A percentile compares a stretch with the other conserved stretches of the same genome.
phyloP scores from a whole-genome alignment of 2,329 filamentous ascomycete genomes.

The Mycosphaerella sp. region DNA sequence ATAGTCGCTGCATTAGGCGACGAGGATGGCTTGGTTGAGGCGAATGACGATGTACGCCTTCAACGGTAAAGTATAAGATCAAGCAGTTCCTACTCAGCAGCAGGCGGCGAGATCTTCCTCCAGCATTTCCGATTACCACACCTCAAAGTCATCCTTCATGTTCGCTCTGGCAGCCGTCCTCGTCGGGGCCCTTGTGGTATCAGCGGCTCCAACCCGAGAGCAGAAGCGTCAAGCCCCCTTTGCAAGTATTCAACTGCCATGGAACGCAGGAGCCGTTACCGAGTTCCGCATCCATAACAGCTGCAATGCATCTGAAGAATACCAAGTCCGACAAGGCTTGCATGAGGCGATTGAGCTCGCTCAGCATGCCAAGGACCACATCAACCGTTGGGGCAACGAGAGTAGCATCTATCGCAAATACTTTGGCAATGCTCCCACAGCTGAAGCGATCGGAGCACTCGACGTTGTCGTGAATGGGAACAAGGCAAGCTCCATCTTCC shows the following conservation, averaged over 20 bases:
- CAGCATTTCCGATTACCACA: slow-evolving; percentile 2
- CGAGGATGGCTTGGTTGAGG: slow-evolving; percentile 4
- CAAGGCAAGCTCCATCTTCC: slow-evolving; percentile 54
- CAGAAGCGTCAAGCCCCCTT: slow-evolving; percentile 19
- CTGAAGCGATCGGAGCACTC: slow-evolving; percentile 56
- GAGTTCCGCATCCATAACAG: slow-evolving; percentile 55
- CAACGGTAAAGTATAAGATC: slow-evolving; percentile 4
- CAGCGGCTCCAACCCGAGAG: slow-evolving; percentile 13
- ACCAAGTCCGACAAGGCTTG: slow-evolving; percentile 52
- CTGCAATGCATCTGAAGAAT: slow-evolving; percentile 58
- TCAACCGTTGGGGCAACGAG: slow-evolving; percentile 51
- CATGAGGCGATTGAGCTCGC: slow-evolving; percentile 55
- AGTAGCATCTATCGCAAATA: slow-evolving; percentile 60
- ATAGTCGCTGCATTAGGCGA: slow-evolving; percentile 5
- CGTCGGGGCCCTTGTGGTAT: slow-evolving; percentile 13
- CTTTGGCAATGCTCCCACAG: slow-evolving; percentile 56
- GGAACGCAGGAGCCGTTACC: slow-evolving; percentile 35
- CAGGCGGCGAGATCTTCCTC: slow-evolving; percentile 1
- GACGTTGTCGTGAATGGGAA: slow-evolving; percentile 55
- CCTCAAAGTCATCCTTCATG: slow-evolving; percentile 6
- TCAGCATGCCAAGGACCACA: slow-evolving; percentile 57
- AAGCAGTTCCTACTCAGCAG: background rate
- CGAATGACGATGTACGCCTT: background rate
- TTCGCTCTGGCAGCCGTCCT: slow-evolving; percentile 10
- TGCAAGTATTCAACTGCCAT: slow-evolving; percentile 12